phyloP scores from a whole-genome alignment of 2,329 filamentous ascomycete genomes.

The Fusarium keratoplasticum region DNA sequence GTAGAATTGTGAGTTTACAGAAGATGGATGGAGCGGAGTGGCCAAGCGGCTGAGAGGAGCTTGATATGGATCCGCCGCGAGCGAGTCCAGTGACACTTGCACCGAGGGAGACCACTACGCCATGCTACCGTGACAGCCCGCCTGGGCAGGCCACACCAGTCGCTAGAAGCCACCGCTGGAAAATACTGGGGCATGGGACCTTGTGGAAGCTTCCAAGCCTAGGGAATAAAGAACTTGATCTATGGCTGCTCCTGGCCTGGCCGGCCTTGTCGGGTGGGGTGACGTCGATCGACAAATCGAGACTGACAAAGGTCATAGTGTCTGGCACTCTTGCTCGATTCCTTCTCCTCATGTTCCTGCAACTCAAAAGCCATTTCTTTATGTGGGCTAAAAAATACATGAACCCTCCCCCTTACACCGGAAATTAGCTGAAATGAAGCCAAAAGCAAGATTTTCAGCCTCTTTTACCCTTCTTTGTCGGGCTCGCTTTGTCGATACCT shows the following conservation, averaged over 20 bases:
- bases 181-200: conserved; percentile 46
- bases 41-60: conserved; percentile 17
- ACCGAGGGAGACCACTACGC: conserved; percentile 18
- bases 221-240: conserved; percentile 29
- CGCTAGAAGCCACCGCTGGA: conserved; percentile 27
- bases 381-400: not conserved
- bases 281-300: conserved; percentile 38
- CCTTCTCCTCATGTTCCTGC: not conserved
- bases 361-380: not conserved
- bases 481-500: conserved; percentile 41
- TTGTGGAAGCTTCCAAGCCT: conserved; percentile 49
- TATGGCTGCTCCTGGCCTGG: conserved; percentile 15
- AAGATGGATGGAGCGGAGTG: conserved; percentile 33
- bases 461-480: conserved; percentile 14
- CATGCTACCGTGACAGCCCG: conserved; percentile 28
- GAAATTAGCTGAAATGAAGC: not conserved
- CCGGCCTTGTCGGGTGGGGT: conserved; percentile 26
- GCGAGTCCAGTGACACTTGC: conserved; percentile 41
- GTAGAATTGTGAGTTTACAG: conserved; percentile 38
- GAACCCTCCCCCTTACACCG: not conserved
- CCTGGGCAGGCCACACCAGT: conserved; percentile 11
- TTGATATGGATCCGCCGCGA: conserved; percentile 39
- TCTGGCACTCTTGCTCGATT: not conserved
- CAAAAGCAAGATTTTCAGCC: not conserved
- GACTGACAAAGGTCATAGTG: conserved; percentile 11